Base-by-base conservation (phyloP, 2,329 filamentous ascomycete genomes). In the Clonostachys byssicola region DNA sequence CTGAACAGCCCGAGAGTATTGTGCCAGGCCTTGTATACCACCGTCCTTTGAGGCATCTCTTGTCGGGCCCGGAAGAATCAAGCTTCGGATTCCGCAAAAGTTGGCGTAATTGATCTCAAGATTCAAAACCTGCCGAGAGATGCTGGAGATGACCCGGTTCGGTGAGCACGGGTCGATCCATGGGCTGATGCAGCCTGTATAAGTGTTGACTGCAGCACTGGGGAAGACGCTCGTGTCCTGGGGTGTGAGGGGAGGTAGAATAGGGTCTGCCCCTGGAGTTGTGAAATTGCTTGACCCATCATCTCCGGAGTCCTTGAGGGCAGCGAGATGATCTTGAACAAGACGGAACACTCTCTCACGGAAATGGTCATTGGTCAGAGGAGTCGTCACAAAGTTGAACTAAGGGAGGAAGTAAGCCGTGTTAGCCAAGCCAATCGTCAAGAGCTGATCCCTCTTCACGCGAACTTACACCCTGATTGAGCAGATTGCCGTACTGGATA, bases 101-200 rank as follows among this genome's bases (percentile, higher is more conserved):
- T 90, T 92, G 53, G 95, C 94, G 68, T 96, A 99, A 43, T 90
- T 88, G 43, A 97, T 80, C 64, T 99, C 94, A 38, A 96, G 77
- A 62, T 91, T 91, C 52, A 99, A 74, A 7, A 95, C 88, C 68
- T 96, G 92, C 41, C 89, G 83, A 35, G 92, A 96, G 49, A 97
- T 78, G 63, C 88, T 89, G 8, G 90, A 84, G 52, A 97, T 85
- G 52, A 92, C 67, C 7, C 91, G 88, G 63, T 96, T 87, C 2
- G 83, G 71, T 3, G 92, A 95, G 57, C 85, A 86, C 12, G 97
- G 72, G 61, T 97, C 92, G 54, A 96, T 92, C 92, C 92, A 97
- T 6, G 89, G 81, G 64, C 91, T 96, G n/a, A 83, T 83, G 49
- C 87, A 85, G 13, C 84, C 89, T 43, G 95, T 78, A 49, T 94